Base-by-base conservation (phyloP, 106 monocot genomes). In the Apostasia ramifera region DNA sequence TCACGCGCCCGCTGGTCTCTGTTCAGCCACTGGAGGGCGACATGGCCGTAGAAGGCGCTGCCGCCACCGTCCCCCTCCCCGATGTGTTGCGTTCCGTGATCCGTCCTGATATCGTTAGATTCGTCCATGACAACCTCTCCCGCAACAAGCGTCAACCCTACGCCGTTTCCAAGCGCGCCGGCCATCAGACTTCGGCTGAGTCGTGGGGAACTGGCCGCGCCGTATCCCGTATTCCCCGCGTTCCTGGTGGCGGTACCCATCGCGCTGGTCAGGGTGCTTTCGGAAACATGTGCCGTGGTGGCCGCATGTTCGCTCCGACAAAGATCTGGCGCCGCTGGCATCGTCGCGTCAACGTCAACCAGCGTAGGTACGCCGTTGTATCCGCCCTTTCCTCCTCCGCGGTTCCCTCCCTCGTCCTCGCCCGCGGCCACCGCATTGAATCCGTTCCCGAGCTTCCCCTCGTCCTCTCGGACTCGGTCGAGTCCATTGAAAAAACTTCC, bases 181-280 rank as follows among this genome's bases (percentile, higher is more conserved):
- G 93, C n/a, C 93, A 93, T 74, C 88, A 87, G 84, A 93, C 93
- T 63, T 89, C 89, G 0, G 93, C 93, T 13, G 86, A 93, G 76
- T 89, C 89, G 0, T 93, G 93, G 93, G 93, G 89, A 0, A 89
- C 93, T 0, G 86, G 89, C n/a, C 93, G 89, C 10, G 92, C 92
- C 38, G 88, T 89, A 0, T 93, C 93, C 1, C 83, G 89, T 74
- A 89, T 93, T 44, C 93, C 89, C 1, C 93, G 89, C 47, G 89
- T 93, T 52, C 86, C 89, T 15, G 93, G 93, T 8, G 83, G 86
- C 59, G 89, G 89, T 1, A 93, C 93, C 53, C 93, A 93, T 70
- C 86, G 93, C 12, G 93, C 86, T 4, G 84, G 88, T 44, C 84
- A 88, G 84, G 88, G 88, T 44, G 84, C 84, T 38, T 88, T 84